phyloP scores from a whole-genome alignment of 805 yeast genomes.

The Myxozyma lipomycoides region DNA sequence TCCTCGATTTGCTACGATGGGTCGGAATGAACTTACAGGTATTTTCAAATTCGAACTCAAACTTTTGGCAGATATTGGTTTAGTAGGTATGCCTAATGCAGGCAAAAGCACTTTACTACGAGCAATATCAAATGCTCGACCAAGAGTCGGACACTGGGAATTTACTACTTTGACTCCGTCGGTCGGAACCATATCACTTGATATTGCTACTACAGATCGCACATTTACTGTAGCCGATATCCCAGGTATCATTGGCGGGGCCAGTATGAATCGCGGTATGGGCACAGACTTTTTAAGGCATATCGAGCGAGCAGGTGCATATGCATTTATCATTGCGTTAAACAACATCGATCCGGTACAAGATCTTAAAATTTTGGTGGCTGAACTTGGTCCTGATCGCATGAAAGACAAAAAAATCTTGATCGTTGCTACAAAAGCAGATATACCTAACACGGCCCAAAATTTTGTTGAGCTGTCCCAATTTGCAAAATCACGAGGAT shows the following conservation, averaged over 20 bases:
- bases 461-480: slow-evolving; percentile 46
- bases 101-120: slow-evolving; percentile 88
- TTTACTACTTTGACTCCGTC: slow-evolving; percentile 92
- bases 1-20: slow-evolving; percentile 82
- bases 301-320: slow-evolving; percentile 84
- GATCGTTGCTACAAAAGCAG: slow-evolving; percentile 94
- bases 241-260: slow-evolving; percentile 92
- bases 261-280: slow-evolving; percentile 78
- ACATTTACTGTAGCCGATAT: slow-evolving; percentile 94
- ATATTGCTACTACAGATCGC: slow-evolving; percentile 49
- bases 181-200: slow-evolving; percentile 75
- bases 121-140: slow-evolving; percentile 83
- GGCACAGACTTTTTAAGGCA: slow-evolving; percentile 91
- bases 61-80: slow-evolving; percentile 84
- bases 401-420: slow-evolving; percentile 59
- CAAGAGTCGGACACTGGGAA: slow-evolving; percentile 94
- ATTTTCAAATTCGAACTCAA: slow-evolving; percentile 78
- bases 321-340: slow-evolving; percentile 80
- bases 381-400: slow-evolving; percentile 67
- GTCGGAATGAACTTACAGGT: slow-evolving; percentile 64
- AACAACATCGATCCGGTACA: slow-evolving; percentile 61
- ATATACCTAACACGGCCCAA: slow-evolving; percentile 49
- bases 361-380: slow-evolving; percentile 59
- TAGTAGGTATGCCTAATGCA: slow-evolving; percentile 95
- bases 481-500: slow-evolving; percentile 35